phyloP scores from a whole-genome alignment of 768 basidiomycete species.

The Phaeolepiota aurea region DNA sequence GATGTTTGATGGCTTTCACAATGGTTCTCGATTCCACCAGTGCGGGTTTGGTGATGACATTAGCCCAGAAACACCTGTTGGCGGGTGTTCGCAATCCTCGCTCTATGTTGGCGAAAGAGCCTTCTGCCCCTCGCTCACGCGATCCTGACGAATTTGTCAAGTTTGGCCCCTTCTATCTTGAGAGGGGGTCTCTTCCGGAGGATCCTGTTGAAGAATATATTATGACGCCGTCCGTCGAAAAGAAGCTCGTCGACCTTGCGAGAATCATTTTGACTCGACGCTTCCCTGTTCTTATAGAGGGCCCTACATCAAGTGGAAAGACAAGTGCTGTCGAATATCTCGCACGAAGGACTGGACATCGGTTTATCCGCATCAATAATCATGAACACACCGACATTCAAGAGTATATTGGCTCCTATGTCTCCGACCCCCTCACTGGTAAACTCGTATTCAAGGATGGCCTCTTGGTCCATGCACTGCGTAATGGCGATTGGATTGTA shows the following conservation, averaged over 20 bases:
- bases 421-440: slow-evolving; percentile 88
- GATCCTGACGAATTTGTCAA: slow-evolving; percentile 57
- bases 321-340: slow-evolving; percentile 96
- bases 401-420: slow-evolving; percentile 95
- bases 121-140: slow-evolving; percentile 39
- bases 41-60: slow-evolving; percentile 49
- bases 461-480: slow-evolving; percentile 83
- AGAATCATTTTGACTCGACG: slow-evolving; percentile 81
- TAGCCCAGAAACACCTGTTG: slow-evolving; percentile 76
- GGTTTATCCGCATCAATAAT: slow-evolving; percentile 97
- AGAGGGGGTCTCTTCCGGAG: slow-evolving; percentile 61
- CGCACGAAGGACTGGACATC: slow-evolving; percentile 87
- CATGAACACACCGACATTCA: slow-evolving; percentile 99
- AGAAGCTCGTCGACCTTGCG: slow-evolving; percentile 90
- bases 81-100: slow-evolving; percentile 71
- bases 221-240: slow-evolving; percentile 91
- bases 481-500: slow-evolving; percentile 94
- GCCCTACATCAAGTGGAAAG: slow-evolving; percentile 96
- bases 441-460: slow-evolving; percentile 94
- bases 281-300: slow-evolving; percentile 95
- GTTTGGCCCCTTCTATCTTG: slow-evolving; percentile 88
- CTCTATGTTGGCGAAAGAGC: slow-evolving; percentile 68
- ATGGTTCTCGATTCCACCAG: slow-evolving; percentile 83
- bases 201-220: slow-evolving; percentile 77
- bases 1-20: slow-evolving; percentile 95